Evolutionary conservation across 208 protist species (phyloP), one percentile per base, ranked within the genome.

Genomic region (Leishmania amazonensis): DNA sequence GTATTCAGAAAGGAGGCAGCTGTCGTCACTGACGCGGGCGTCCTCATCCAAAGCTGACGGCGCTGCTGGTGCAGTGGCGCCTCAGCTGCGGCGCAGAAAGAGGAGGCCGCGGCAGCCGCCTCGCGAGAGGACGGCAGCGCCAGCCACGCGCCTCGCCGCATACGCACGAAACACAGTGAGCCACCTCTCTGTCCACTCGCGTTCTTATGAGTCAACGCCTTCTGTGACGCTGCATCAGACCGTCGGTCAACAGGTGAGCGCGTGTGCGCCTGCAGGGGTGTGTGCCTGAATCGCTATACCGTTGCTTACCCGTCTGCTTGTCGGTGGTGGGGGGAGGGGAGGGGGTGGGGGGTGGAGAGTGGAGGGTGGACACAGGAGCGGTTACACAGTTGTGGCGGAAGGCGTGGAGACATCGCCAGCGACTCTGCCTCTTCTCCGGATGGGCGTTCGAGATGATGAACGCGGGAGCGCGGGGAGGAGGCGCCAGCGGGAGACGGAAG

Each of bases 21-120:
- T 35, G 73, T 51, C 51, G 47, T 15, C 45, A 62, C 51, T 57
- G 6, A 45, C 45, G 28, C 45, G 45, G 70, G 45, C n/a, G 70
- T 45, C 40, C 45, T 45, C 19, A 35, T 54, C 70, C 70, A 74
- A 28, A 54, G n/a, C 8, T 47, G 70, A n/a, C 45, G 70, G 31
- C 35, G 70, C 42, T 53, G 70, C 70, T 51, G 42, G 45, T 17
- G 45, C 9, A 74, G 54, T n/a, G 70, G 28, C 28, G 24, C 70
- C 45, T 54, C 45, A 15, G 51, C 70, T 74, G 24, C 70, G 13
- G 70, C 11, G 70, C 70, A 54, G 40, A 17, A 53, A 9, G 15
- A 38, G 51, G 47, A n/a, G 24, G 71, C 47, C n/a, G 47, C 71
- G 45, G 73, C 73, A 62, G 70, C 45, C 24, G 70, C 70, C 45